Evolutionary conservation across 768 basidiomycete genomes (phyloP).

Genomic region (Hypholoma sublateritium): DNA sequence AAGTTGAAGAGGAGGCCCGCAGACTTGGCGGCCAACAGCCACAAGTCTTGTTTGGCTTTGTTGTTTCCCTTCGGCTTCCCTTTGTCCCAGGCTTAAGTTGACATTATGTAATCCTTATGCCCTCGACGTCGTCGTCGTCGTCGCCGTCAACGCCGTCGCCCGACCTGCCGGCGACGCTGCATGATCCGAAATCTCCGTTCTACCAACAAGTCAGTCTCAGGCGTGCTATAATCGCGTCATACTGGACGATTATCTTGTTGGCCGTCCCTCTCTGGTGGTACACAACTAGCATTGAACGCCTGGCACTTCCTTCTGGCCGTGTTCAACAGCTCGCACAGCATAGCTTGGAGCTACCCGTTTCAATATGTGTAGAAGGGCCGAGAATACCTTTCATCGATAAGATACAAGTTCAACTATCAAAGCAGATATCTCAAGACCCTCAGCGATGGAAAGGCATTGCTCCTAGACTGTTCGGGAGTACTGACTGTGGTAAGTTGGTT

Average conservation of each 20-base stretch:
- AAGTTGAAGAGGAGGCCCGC: constrained; percentile 17
- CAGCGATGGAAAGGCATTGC: constrained; percentile 46
- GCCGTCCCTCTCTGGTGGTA: constrained; percentile 93
- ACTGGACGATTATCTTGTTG: constrained; percentile 76
- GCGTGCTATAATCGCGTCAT: constrained; percentile 65
- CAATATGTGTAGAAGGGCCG: constrained; percentile 34
- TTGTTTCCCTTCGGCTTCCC: constrained; percentile 22
- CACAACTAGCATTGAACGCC: constrained; percentile 86
- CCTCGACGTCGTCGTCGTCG: background rate
- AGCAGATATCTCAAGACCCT: constrained; percentile 4
- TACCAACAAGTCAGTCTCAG: constrained; percentile 53
- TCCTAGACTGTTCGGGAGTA: constrained; percentile 28
- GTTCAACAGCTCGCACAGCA: constrained; percentile 53
- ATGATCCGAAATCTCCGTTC: constrained; percentile 50
- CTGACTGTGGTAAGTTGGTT: constrained; percentile 34
- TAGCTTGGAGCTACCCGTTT: constrained; percentile 46
- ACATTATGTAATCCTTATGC: constrained; percentile 15
- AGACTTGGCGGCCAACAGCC: constrained; percentile 24
- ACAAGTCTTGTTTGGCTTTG: constrained; percentile 20
- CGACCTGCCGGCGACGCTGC: constrained; percentile 25
- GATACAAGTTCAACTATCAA: constrained; percentile 6
- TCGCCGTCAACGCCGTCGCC: background rate
- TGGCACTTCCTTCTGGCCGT: constrained; percentile 63
- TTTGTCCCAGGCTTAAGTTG: constrained; percentile 4
- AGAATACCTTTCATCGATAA: constrained; percentile 10